A percentile compares a stretch with the other conserved stretches of the same genome.
Conservation (phyloP, 2,329 filamentous ascomycete species). For the Botryotinia narcissicola region DNA sequence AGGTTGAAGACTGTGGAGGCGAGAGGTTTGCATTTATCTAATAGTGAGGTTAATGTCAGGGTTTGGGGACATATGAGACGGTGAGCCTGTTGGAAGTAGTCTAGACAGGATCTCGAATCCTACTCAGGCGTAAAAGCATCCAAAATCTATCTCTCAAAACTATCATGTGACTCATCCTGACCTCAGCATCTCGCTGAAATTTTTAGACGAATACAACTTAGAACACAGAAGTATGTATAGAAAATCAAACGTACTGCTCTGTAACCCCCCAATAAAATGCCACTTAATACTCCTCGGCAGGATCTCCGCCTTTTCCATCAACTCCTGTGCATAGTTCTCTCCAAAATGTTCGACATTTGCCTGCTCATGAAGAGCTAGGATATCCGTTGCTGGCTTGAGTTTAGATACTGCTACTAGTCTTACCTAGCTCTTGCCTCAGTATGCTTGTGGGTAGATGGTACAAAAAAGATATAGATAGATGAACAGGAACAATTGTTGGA, state of each 20-base stretch:
- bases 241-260: constrained; percentile 57
- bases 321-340: constrained; percentile 93
- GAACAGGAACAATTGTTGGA: no score
- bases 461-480: background rate
- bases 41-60: background rate
- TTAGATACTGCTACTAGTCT: constrained; percentile 95
- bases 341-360: constrained; percentile 75
- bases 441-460: background rate
- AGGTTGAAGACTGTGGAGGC: constrained; percentile 82
- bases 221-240: background rate
- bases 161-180: constrained; percentile 12
- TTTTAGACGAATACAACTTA: no score
- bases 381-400: constrained; percentile 88
- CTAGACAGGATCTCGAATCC: background rate
- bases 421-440: constrained; percentile 49
- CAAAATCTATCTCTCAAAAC: background rate
- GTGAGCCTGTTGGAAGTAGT: rapidly evolving
- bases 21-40: constrained; percentile 85
- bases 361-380: constrained; percentile 72
- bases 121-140: background rate
- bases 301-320: constrained; percentile 78
- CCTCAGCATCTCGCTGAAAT: background rate
- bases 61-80: background rate
- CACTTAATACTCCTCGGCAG: constrained; percentile 77
- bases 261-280: constrained; percentile 96